A percentile compares a stretch with the other conserved stretches of the same genome.
These are phyloP conservation scores for Meyerozyma smithsonii DNA, from an alignment of 1,139 yeast species.

Conservation along the genomic window DNA sequence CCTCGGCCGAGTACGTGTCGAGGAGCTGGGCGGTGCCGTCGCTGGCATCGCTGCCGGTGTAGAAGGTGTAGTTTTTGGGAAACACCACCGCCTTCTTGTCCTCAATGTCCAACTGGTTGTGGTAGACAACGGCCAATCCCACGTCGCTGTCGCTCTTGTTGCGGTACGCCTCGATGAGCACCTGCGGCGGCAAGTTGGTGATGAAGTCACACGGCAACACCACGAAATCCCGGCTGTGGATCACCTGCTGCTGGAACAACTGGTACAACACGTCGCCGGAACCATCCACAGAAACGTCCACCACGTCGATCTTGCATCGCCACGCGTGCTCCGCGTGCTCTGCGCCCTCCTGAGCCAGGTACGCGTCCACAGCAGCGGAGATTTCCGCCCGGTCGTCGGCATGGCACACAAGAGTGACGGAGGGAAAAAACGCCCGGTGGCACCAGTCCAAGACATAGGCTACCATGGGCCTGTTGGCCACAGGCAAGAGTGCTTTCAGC, in stretches of 20 bases:
- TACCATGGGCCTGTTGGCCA: conserved; percentile 89
- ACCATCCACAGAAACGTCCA: conserved; percentile 41
- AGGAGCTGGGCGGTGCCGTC: conserved; percentile 51
- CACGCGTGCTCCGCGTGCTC: conserved; percentile 7
- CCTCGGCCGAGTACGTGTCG: conserved; percentile 65
- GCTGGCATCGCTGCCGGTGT: conserved; percentile 44
- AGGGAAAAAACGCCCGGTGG: conserved; percentile 72
- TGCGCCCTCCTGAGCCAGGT: conserved; percentile 24
- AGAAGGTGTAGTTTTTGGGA: conserved; percentile 45
- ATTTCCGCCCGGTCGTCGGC: conserved; percentile 24
- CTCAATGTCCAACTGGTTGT: conserved; percentile 64
- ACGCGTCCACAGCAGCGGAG: conserved; percentile 43
- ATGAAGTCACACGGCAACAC: conserved; percentile 90
- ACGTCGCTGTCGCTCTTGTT: conserved; percentile 59
- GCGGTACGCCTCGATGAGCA: conserved; percentile 78
- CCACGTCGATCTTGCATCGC: conserved; percentile 36
- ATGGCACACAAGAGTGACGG: conserved; percentile 37
- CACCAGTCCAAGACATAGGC: conserved; percentile 92
- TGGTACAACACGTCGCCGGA: conserved; percentile 63
- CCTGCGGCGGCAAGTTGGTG: conserved; percentile 88
- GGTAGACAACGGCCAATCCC: conserved; percentile 70
- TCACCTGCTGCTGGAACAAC: conserved; percentile 35
- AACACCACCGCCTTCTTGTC: conserved; percentile 67
- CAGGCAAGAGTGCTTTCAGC: conserved; percentile 82
- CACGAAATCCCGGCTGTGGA: conserved; percentile 51